Evolutionary conservation across 106 monocot species (phyloP), one percentile per base, ranked within the genome.

Genomic region (Posidonia australis): DNA sequence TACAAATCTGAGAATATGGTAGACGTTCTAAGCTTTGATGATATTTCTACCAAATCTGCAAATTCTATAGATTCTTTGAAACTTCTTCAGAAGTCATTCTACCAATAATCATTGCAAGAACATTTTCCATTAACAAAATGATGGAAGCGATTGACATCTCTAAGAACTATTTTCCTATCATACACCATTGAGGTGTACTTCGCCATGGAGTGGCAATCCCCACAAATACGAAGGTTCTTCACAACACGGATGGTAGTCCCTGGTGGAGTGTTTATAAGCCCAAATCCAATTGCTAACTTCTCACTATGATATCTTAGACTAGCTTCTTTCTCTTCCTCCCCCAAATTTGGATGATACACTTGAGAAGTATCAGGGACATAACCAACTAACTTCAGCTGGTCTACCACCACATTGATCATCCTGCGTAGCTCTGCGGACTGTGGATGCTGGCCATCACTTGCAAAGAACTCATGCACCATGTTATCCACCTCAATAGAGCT

Each of bases 211-310:
- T 90, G 90, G 45, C 90, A 90, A 58, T 90, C 90, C 9, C 72
- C 52, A 21, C 86, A 90, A 0, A 90, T 74, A 9, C 86, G 66
- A 0, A 90, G 83, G 69, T 90, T 90, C 80, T 90, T 90, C 30
- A 81, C 90, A 0, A 86, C 78, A 0, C 85, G 68, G 5, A 90
- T 51, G 0, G 78, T 81, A 1, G 85, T 69, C 32, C 90, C 85
- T 0, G 90, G 80, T 10, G 85, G 54, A 0, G 78, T 86, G 52
- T 74, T 90, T 46, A 90, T 68, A 12, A 90, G 76, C 41, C 86
- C 90, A 31, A 85, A 90, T 0, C 85, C 82, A 48, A 90, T 86
- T 0, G 83, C 90, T 44, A 90, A 45, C 80, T 90, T 90, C 90
- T 90, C 90, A 56, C 90, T 86, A 66, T 90, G 90, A 54, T 86